Percentiles rank a stretch among this genome's conserved stretches.
Evolutionary conservation across 768 basidiomycete species (phyloP).

Genomic region (Multifurca ochricompacta): DNA sequence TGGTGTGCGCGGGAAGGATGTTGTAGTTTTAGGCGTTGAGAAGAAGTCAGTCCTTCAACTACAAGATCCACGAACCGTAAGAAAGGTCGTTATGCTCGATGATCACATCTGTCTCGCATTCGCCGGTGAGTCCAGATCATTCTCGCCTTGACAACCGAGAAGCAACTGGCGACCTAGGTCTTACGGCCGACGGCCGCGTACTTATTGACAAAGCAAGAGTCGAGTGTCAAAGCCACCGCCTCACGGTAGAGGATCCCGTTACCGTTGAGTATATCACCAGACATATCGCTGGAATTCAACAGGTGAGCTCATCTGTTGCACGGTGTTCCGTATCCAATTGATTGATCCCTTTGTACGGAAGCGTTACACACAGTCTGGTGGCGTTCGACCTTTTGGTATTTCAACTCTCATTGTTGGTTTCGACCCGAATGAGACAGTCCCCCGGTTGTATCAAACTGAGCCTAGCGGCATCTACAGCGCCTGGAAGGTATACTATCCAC

Average conservation of each 20-base stretch:
- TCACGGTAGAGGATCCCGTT: conserved; percentile 97
- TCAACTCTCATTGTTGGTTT: conserved; percentile 96
- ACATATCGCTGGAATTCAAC: conserved; percentile 97
- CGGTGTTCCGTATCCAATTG: neutral
- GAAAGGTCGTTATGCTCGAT: conserved; percentile 97
- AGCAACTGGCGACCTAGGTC: conserved; percentile 42
- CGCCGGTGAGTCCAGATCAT: conserved; percentile 58
- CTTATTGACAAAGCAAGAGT: conserved; percentile 96
- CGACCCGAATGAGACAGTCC: conserved; percentile 83
- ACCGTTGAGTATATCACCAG: conserved; percentile 98
- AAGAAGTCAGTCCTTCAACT: conserved; percentile 97
- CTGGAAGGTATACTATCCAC: conserved; percentile 71
- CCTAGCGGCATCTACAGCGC: conserved; percentile 97
- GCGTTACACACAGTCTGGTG: conserved; percentile 98
- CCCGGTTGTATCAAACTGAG: conserved; percentile 93
- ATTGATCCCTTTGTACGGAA: conserved; percentile 29
- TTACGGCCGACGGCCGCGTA: conserved; percentile 96
- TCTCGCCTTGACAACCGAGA: conserved; percentile 5
- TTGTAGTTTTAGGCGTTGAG: conserved; percentile 95
- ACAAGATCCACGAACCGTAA: conserved; percentile 94
- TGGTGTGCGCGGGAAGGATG: conserved; percentile 89
- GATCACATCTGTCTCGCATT: conserved; percentile 97
- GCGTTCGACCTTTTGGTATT: conserved; percentile 96
- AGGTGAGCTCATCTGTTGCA: conserved; percentile 43
- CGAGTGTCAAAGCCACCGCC: conserved; percentile 94